These are phyloP conservation scores for Mantamonas sphyraenae DNA, from an alignment of 78 protist species.

Conservation along the genomic window DNA sequence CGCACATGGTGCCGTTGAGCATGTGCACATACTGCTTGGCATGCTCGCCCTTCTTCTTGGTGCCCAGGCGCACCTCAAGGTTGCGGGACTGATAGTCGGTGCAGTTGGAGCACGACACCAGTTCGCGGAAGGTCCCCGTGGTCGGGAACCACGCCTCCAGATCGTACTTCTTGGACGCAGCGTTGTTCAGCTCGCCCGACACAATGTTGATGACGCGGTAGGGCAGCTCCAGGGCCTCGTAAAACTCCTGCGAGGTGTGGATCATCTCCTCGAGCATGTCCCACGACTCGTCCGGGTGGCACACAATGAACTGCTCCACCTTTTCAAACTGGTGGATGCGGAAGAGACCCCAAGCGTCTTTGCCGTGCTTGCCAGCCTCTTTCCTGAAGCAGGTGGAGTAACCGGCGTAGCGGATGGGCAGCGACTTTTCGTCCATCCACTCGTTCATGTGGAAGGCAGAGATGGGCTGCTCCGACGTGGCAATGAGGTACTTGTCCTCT, in stretches of 20 bases:
- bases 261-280: constrained; percentile 88
- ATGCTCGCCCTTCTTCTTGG: constrained; percentile 43
- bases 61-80: constrained; percentile 75
- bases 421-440: constrained; percentile 43
- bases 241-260: constrained; percentile 80
- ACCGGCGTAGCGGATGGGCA: constrained; percentile 89
- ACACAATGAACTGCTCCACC: constrained; percentile 95
- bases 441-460: constrained; percentile 84
- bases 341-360: constrained; percentile 97
- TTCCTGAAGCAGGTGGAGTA: constrained; percentile 98
- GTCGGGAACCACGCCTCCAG: constrained; percentile 99
- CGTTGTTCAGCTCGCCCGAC: constrained; percentile 94
- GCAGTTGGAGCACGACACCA: constrained; percentile 99
- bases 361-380: constrained; percentile 97
- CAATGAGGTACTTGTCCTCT: constrained; percentile 96
- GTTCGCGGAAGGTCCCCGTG: constrained; percentile 86
- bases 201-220: constrained; percentile 95
- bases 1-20: constrained; percentile 97
- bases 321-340: constrained; percentile 99
- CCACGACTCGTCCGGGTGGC: constrained; percentile 91
- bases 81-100: constrained; percentile 96
- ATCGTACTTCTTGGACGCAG: constrained; percentile 99
- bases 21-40: constrained; percentile 92
- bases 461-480: constrained; percentile 99
- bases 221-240: constrained; percentile 86